A percentile compares a stretch with the other conserved stretches of the same genome.
Conservation (phyloP, 306 rosid genomes). For the Quercus variabilis region DNA sequence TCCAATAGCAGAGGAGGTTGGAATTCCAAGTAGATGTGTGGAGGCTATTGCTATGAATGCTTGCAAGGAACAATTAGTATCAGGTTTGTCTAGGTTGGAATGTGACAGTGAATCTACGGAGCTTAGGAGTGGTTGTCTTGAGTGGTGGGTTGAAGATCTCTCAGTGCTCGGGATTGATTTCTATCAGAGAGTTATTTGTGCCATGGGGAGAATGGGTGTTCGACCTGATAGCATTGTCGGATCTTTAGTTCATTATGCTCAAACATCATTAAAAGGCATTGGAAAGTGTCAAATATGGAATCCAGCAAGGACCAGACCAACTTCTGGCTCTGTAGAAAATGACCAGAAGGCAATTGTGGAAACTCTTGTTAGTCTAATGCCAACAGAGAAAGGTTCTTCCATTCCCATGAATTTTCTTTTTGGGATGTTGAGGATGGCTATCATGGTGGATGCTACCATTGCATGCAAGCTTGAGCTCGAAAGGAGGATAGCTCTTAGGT, state of each 20-base stretch:
- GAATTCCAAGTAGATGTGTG: constrained; percentile 58
- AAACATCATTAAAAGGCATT: constrained; percentile 63
- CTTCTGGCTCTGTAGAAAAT: constrained; percentile 36
- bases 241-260: constrained; percentile 84
- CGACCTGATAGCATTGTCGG: constrained; percentile 59
- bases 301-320: constrained; percentile 38
- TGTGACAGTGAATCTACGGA: constrained; percentile 52
- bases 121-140: constrained; percentile 45
- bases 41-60: constrained; percentile 85
- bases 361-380: constrained; percentile 64
- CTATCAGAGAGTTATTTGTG: constrained; percentile 57
- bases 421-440: constrained; percentile 79
- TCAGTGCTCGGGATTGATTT: constrained; percentile 52
- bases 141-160: constrained; percentile 89
- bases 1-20: constrained; percentile 53
- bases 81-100: constrained; percentile 53
- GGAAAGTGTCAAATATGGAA: constrained; percentile 67
- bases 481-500: constrained; percentile 62
- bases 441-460: constrained; percentile 56
- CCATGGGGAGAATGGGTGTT: constrained; percentile 68
- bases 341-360: constrained; percentile 61
- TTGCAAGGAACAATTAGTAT: constrained; percentile 71
- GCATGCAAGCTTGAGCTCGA: constrained; percentile 80
- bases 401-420: constrained; percentile 71
- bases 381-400: constrained; percentile 52